phyloP scores from a whole-genome alignment of 1,139 yeast species.

The Zygosaccharomyces sapae region DNA sequence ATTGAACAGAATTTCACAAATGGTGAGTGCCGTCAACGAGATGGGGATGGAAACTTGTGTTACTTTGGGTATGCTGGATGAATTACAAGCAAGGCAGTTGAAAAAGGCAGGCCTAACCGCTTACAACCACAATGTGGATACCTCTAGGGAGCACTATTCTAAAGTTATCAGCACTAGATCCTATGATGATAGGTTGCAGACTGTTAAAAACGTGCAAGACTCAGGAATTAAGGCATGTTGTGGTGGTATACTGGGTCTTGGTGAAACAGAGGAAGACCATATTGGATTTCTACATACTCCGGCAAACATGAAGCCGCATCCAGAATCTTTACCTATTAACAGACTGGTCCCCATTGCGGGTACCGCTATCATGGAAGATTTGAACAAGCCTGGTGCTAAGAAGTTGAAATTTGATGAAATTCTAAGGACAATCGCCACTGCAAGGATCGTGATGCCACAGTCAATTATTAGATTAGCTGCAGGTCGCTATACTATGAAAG shows the following conservation, averaged over 20 bases:
- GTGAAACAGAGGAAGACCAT: slow-evolving; percentile 70
- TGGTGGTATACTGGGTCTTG: slow-evolving; percentile 77
- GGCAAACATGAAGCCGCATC: slow-evolving; percentile 63
- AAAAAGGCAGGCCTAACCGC: slow-evolving; percentile 75
- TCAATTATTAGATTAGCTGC: slow-evolving; percentile 73
- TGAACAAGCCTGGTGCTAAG: slow-evolving; percentile 42
- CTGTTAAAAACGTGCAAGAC: slow-evolving; percentile 59
- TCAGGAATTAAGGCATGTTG: slow-evolving; percentile 72
- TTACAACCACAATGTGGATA: slow-evolving; percentile 75
- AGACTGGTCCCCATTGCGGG: slow-evolving; percentile 75
- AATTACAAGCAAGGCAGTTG: slow-evolving; percentile 55
- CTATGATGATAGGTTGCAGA: slow-evolving; percentile 65
- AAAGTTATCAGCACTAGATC: slow-evolving; percentile 64
- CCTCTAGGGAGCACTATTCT: slow-evolving; percentile 74
- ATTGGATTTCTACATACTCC: slow-evolving; percentile 64
- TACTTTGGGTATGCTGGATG: slow-evolving; percentile 70
- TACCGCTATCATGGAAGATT: slow-evolving; percentile 64
- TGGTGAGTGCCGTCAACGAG: slow-evolving; percentile 63
- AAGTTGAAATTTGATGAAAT: slow-evolving; percentile 56
- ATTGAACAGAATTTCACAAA: slow-evolving; percentile 54
- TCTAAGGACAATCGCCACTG: slow-evolving; percentile 69
- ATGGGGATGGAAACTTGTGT: slow-evolving; percentile 75
- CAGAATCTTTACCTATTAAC: slow-evolving; percentile 79
- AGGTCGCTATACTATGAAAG: slow-evolving; percentile 78
- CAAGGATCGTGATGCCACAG: slow-evolving; percentile 68